Evolutionary conservation across 2,329 filamentous ascomycete species (phyloP), one percentile per base, ranked within the genome.

Genomic region (Cylindrodendrum hubeiense): DNA sequence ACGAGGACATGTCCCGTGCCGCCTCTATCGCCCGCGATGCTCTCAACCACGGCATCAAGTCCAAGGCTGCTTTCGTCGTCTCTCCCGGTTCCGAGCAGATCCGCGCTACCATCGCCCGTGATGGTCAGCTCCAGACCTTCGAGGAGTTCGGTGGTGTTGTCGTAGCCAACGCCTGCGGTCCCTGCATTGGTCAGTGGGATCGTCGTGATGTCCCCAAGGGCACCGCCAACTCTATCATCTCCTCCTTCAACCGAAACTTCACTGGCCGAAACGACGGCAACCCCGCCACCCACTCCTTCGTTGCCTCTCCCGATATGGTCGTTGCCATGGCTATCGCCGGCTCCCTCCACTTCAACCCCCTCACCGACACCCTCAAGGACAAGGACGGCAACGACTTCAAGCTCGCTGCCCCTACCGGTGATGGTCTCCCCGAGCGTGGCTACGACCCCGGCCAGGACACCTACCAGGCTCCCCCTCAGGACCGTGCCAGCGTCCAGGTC

Each of bases 211-310:
- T 98, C 61, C 92, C 95, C 88, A 98, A 98, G 90, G 95, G 95
- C 72, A 91, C 93, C 75, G 86, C 94, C 77, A 99, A 99, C 90
- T 97, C 94, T 7, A 99, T 99, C 81, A 87, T 99, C 80, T 98
- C 95, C 50, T 98, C 96, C 28, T 99, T 98, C 91, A 99, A 99
- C 92, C 94, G 96, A 84, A 98, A 99, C 90, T 98, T 99, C 87
- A 98, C 95, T 67, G 95, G 95, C 72, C 94, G 96, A 80, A 98
- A 98, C 82, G 95, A 97, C 75, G 94, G 93, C 73, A 98, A 97
- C 88, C 94, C 94, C 43, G 94, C 94, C 60, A 97, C 94, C 55
- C 94, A 97, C 86, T 93, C 93, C 63, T 97, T 97, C 81, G 94
- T 97, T 72, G 91, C 94, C 70, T 97, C 94, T 7, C 94, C 94